phyloP scores from a whole-genome alignment of 2,329 filamentous ascomycete genomes.

The Exophiala bonariae region DNA sequence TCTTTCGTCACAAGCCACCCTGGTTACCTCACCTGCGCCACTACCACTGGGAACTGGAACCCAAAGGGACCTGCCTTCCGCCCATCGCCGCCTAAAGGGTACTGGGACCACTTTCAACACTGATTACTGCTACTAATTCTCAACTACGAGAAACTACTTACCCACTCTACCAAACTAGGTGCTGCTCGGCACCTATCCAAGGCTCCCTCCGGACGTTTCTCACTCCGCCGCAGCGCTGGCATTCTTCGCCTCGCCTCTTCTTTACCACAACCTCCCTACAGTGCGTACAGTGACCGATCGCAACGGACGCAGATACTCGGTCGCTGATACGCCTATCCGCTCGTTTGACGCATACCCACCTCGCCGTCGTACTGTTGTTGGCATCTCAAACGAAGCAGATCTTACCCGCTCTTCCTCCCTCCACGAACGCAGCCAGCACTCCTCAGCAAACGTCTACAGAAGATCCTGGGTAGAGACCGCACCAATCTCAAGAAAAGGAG shows the following conservation, averaged over 20 bases:
- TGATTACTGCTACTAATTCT: too few relatives aligned
- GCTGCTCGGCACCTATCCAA: constrained; percentile 1
- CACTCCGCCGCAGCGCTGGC: constrained; percentile 20
- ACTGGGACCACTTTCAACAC: too few relatives aligned
- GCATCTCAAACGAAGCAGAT: constrained; percentile 19
- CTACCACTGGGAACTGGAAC: constrained; percentile 1
- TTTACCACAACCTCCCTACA: constrained; percentile 21
- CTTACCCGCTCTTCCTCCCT: background rate
- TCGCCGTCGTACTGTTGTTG: constrained; percentile 24
- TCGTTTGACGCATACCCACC: constrained; percentile 20
- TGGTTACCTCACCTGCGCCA: constrained; percentile 12
- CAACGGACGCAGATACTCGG: constrained; percentile 24
- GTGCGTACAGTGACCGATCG: constrained; percentile 25
- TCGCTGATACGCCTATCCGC: constrained; percentile 24
- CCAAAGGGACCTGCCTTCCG: background rate
- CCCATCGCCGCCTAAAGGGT: constrained; percentile 3
- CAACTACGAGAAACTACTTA: constrained; percentile 5
- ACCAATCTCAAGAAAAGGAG: constrained; percentile 19
- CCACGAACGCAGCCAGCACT: constrained; percentile 9
- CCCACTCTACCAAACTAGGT: background rate
- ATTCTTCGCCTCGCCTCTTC: constrained; percentile 27
- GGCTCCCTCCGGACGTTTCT: constrained; percentile 11
- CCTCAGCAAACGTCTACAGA: constrained; percentile 19
- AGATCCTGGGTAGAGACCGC: constrained; percentile 20
- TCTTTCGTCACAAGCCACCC: constrained; percentile 10